phyloP scores from a whole-genome alignment of 495 filamentous ascomycete genomes.

The Hyaloscypha variabilis region DNA sequence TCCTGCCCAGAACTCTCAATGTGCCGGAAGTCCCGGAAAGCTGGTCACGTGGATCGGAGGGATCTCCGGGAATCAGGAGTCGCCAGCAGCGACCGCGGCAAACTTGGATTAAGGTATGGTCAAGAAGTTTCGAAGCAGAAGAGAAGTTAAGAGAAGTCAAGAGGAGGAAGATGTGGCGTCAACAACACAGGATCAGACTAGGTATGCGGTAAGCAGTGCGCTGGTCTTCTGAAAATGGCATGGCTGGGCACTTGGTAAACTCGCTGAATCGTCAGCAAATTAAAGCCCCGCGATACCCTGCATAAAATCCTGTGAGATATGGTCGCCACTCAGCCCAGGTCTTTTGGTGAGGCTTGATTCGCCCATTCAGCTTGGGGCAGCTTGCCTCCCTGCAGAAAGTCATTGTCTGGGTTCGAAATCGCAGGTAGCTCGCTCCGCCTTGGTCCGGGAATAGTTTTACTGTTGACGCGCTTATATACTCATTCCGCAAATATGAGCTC shows the following conservation, averaged over 20 bases:
- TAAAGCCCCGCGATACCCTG: conserved; percentile 1
- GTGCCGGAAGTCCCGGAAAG: neutral
- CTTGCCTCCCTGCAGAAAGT: neutral
- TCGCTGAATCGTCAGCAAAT: neutral
- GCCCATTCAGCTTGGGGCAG: neutral
- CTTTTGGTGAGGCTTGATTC: neutral
- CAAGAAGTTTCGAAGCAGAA: neutral
- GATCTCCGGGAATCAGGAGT: neutral
- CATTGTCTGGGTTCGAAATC: neutral
- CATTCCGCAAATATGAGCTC: too few relatives aligned
- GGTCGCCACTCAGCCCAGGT: neutral
- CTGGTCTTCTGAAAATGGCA: neutral
- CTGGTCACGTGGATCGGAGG: neutral
- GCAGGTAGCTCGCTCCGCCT: neutral
- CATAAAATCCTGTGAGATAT: conserved; percentile 2
- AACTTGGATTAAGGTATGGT: too few relatives aligned
- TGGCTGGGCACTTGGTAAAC: neutral
- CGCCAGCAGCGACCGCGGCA: neutral
- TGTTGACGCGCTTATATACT: too few relatives aligned
- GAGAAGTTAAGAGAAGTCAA: neutral
- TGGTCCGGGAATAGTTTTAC: too few relatives aligned
- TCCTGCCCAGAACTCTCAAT: neutral
- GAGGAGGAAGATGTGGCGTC: neutral
- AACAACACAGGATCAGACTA: neutral
- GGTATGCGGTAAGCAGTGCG: neutral